Base-by-base conservation (phyloP, 2,329 filamentous ascomycete species). In the Claviceps sp. region DNA sequence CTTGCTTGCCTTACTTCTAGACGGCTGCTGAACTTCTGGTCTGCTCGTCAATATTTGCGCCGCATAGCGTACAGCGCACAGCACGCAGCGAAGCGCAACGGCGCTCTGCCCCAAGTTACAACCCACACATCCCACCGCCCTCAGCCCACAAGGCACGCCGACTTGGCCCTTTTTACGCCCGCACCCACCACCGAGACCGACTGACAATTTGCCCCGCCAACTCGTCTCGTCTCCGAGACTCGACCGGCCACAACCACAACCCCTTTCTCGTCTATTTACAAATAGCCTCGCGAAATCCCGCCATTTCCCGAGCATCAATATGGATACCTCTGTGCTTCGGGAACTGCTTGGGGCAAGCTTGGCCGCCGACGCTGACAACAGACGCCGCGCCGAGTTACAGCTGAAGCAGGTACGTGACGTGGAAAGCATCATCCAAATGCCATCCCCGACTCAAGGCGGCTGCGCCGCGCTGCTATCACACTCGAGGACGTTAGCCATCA, bases 301-400 rank as follows among this genome's bases (percentile, higher is more conserved):
- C 47, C 50, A 45, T 45, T 39, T 36, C 11, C 46, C 37, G 47
- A 47, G 38, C 36, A 42, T 53, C 50, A 51, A 47, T 68, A 90
- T 90, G 86, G 85, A 89, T 76, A 79, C 79, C 68, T 75, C 79
- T 68, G 79, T 78, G 67, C 76, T 91, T 68, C 79, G 86, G 73
- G 81, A 79, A 74, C 83, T 86, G 73, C 84, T 91, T 64, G 77
- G 81, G 66, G 82, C 83, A 65, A 89, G 85, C 60, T 80, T 90
- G 68, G 81, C 84, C 64, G 69, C 82, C 60, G 83, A 88, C 70
- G 78, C 83, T 63, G 85, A 88, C 64, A 79, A 79, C 67, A 79
- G 87, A 69, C 80, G 84, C 65, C 78, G 82, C 68, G 85, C 86
- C 66, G 87, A 93, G 74, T 71, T 85, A 60, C 84, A 91, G 70